A percentile compares a stretch with the other conserved stretches of the same genome.
phyloP scores from a whole-genome alignment of 139 green algal genomes.

The Asterochloris sp. region DNA sequence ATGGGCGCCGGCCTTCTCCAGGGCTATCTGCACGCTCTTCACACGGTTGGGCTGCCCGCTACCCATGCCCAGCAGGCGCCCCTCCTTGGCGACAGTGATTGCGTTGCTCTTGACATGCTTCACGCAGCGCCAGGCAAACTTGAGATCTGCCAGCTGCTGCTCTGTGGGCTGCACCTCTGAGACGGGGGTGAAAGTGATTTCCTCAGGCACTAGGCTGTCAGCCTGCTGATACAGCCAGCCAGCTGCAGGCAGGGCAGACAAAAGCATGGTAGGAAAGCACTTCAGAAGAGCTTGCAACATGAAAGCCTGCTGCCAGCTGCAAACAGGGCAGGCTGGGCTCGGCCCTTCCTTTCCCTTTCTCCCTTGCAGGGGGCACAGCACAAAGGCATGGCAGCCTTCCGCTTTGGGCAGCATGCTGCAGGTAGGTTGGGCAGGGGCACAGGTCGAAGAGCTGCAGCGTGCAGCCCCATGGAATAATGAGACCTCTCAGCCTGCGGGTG shows the following conservation, averaged over 20 bases:
- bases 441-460: no score
- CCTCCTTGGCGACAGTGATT: conserved; percentile 95
- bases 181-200: conserved; percentile 84
- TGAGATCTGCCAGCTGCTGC: conserved; percentile 89
- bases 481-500: no score
- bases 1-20: conserved; percentile 93
- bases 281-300: no score
- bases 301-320: no score
- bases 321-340: no score
- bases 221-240: conserved; percentile 85
- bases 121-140: conserved; percentile 94
- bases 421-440: no score
- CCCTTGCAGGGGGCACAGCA: no score
- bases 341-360: no score
- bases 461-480: no score
- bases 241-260: conserved; percentile 30
- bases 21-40: conserved; percentile 88
- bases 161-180: conserved; percentile 79
- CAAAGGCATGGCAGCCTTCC: no score
- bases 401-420: no score
- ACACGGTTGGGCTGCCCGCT: conserved; percentile 98
- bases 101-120: conserved; percentile 99
- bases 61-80: conserved; percentile 94
- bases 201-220: conserved; percentile 74
- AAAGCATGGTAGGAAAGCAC: no score